Evolutionary conservation across 352 stramenopile species (phyloP).

Genomic region (Phytophthora niederhauseri): DNA sequence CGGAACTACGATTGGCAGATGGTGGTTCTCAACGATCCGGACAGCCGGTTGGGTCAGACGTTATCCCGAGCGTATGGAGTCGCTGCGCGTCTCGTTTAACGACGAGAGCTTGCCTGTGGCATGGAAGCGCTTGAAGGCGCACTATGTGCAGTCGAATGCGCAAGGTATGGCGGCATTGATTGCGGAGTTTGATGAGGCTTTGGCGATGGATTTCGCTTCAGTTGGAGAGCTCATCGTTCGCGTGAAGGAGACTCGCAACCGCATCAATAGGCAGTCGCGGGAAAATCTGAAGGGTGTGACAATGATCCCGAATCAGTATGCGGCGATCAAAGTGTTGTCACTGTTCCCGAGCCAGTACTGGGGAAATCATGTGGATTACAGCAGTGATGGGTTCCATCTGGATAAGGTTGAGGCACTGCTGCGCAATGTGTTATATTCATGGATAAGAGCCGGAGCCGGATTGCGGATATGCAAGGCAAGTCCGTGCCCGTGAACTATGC

Average conservation of each 20-base stretch:
- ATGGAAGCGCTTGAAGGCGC: neutral
- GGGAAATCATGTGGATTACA: constrained; percentile 2
- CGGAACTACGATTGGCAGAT: neutral
- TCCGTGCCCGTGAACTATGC: constrained; percentile 2
- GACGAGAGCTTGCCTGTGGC: neutral
- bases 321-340: neutral
- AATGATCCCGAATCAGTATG: neutral
- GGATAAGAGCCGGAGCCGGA: constrained; percentile 6
- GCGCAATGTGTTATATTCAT: constrained; percentile 7
- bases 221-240: neutral
- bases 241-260: neutral
- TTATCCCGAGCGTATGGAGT: neutral
- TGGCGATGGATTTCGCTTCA: neutral
- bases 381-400: neutral
- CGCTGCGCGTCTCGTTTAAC: neutral
- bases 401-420: constrained; percentile 5
- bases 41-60: neutral
- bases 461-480: neutral
- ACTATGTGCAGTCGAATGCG: neutral
- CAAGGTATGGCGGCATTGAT: neutral
- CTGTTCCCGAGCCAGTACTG: constrained; percentile 6
- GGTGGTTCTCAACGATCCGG: neutral
- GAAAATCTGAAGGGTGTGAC: neutral
- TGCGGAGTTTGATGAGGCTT: constrained; percentile 5
- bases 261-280: neutral